Evolutionary conservation across 176 grass and related monocot species (phyloP).

Genomic region (Carex kokanica): DNA sequence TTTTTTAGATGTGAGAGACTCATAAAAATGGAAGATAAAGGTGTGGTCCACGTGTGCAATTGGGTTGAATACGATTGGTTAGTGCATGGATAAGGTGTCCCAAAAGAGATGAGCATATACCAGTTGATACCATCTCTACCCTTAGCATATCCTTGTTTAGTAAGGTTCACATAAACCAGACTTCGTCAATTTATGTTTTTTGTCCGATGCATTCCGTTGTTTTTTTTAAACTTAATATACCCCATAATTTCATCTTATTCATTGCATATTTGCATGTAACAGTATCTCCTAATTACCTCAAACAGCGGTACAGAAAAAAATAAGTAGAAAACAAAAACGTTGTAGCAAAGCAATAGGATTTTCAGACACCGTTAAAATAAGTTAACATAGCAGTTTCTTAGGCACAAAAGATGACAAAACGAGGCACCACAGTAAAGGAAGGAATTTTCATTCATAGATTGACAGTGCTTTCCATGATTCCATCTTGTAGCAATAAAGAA

Average conservation of each 20-base stretch:
- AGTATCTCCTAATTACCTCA: not conserved
- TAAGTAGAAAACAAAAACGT: not conserved
- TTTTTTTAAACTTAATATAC: not conserved
- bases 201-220: not conserved
- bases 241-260: not conserved
- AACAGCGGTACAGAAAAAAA: not conserved
- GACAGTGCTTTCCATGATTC: not conserved
- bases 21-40: constrained; percentile 34
- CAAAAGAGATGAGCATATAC: constrained; percentile 38
- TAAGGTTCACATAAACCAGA: no score
- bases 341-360: not conserved
- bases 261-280: not conserved
- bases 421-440: not conserved
- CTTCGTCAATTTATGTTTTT: not conserved
- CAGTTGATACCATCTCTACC: constrained; percentile 10
- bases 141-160: not conserved
- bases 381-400: not conserved
- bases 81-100: constrained; percentile 43
- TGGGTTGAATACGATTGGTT: constrained; percentile 43
- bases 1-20: not conserved
- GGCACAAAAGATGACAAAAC: not conserved
- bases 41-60: constrained; percentile 24
- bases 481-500: not conserved
- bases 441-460: not conserved
- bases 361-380: not conserved